Evolutionary conservation across 352 stramenopile genomes (phyloP), one percentile per base, ranked within the genome.

Genomic region (Saprolegnia diclina): DNA sequence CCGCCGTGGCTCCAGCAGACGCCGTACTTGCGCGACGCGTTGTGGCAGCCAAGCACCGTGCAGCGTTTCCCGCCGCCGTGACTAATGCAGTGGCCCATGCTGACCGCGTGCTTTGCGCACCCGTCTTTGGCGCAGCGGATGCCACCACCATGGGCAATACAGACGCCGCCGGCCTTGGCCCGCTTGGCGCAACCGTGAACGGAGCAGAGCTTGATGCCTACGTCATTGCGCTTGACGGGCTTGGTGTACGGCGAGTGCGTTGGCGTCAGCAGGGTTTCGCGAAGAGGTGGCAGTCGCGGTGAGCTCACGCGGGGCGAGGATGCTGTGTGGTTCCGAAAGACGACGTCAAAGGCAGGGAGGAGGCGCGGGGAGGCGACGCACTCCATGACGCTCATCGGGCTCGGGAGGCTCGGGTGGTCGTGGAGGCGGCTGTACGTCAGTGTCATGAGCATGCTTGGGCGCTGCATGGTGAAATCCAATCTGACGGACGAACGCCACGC

Each of bases 51-150:
- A 4, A 88, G 74, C 18, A 90, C 75, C 16, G 77, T 88, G 73
- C 84, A 94, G 56, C 86, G 82, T 67, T 90, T 90, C 65, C 86
- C 86, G 44, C 86, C 86, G 29, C 86, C 86, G 75, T 94, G 86
- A 44, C 80, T 90, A 70, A 92, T 94, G 74, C 87, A 95, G 48
- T 93, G 80, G 0, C 87, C 87, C 19, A 90, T 75, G 56, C 83
- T 91, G 48, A 92, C 82, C 0, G 85, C 88, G 71, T 92, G 84
- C 71, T 94, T 94, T 45, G 83, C 72, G 71, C 88, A 95, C 0
- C 75, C 75, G 21, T 78, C 72, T 45, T 92, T 77, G 6, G 81
- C 89, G 64, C 88, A 95, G 4, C 85, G 83, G 9, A 91, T 67
- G 2, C 85, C 85, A 52, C 83, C 85, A n/a, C 85, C 85, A 54